Evolutionary conservation across 257 asterid species (phyloP).

Genomic region (Solanum chaucha): DNA sequence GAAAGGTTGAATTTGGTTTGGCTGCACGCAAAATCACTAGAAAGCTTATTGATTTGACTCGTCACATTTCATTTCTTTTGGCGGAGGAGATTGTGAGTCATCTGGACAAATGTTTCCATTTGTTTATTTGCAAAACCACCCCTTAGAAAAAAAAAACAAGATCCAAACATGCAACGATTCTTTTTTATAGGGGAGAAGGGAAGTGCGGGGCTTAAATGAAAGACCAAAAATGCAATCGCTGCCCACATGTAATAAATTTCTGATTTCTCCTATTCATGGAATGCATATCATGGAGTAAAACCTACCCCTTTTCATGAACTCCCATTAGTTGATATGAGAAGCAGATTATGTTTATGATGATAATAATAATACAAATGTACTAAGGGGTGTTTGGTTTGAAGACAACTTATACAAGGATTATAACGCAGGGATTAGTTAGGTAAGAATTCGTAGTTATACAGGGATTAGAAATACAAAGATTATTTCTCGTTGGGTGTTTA

Average conservation of each 20-base stretch:
- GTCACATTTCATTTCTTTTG: not conserved
- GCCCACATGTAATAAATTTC: not conserved
- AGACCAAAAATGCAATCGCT: not conserved
- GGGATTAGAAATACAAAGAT: not conserved
- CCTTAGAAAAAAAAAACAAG: not conserved
- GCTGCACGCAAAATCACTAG: not conserved
- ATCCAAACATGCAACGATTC: not conserved
- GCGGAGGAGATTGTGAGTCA: not conserved
- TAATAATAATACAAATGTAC: not conserved
- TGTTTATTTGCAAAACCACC: not conserved
- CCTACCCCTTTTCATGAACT: not conserved
- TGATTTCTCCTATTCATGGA: not conserved
- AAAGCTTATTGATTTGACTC: not conserved
- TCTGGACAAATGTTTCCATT: not conserved
- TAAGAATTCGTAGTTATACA: not conserved
- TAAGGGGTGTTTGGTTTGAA: not conserved
- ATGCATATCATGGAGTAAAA: not conserved
- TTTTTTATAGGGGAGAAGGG: not conserved
- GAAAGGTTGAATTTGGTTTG: not conserved
- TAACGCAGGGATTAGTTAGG: too few relatives aligned
- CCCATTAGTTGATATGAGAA: not conserved
- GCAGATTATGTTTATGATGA: too few relatives aligned
- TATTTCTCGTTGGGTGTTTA: not conserved
- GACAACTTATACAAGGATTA: not conserved
- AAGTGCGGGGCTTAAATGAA: not conserved